Base-by-base conservation (phyloP, 2,329 filamentous ascomycete species). In the Fusarium chlamydosporum region DNA sequence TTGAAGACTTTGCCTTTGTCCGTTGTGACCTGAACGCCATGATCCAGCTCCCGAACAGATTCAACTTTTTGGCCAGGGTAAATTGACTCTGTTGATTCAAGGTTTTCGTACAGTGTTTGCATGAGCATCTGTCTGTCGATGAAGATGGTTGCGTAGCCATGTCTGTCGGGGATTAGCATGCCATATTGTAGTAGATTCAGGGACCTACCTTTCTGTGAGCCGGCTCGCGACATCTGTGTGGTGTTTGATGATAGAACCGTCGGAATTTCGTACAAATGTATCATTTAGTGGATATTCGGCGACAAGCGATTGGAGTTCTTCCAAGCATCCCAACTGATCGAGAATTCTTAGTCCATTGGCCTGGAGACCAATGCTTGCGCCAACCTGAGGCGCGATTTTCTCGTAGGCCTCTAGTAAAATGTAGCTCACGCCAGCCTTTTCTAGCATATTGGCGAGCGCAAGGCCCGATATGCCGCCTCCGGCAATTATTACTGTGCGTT, bases 311-410 rank as follows among this genome's bases (percentile, higher is more conserved):
- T 37, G 8, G 0, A 67, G 42, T 0, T 56, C 26, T 1, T 63
- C 35, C 0, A 45, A 51, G 13, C 64, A 67, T 4, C 12, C 51
- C 0, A 67, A 10, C 8, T 88, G 86, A 51, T 86, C 84, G 1
- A 86, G 70, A 8, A 87, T 81, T 1, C 81, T 77, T 6, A 74
- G 58, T 1, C 82, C 82, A 18, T 82, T 77, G 0, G 84, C 76
- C 0, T 79, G 62, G 1, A 87, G 66, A 2, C 78, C 82, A 29
- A 88, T 83, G 5, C 79, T 81, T 0, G 84, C 84, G 1, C 86
- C 85, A 0, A 82, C 74, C 20, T 80, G 75, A 0, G 84, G 83
- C 1, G 80, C 79, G 23, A 86, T 80, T 0, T 79, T 71, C 0
- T 61, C 27, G 45, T 82, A 74, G 0, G 76, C 74, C 63, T 88